phyloP scores from a whole-genome alignment of 441 rosid species.

The Arabidopsis hybrid region DNA sequence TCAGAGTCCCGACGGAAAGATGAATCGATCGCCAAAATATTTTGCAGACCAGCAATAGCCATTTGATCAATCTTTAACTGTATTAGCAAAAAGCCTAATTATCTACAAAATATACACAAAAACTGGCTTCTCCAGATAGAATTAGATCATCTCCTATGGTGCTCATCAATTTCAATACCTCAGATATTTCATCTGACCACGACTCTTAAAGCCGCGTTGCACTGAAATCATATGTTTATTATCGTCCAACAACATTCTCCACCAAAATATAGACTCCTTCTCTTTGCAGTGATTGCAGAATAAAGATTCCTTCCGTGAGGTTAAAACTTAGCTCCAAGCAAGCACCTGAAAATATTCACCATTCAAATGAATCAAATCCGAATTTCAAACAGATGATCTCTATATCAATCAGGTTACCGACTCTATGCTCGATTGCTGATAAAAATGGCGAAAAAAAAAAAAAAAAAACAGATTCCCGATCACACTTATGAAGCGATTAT shows the following conservation, averaged over 20 bases:
- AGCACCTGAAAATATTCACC: constrained; percentile 28
- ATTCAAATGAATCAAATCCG: constrained; percentile 6
- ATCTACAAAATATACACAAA: constrained; percentile 51
- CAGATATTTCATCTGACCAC: constrained; percentile 33
- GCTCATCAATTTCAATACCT: constrained; percentile 41
- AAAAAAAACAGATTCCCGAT: constrained; percentile 34
- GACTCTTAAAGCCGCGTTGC: constrained; percentile 39
- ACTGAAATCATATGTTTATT: constrained; percentile 19
- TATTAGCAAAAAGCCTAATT: constrained; percentile 51
- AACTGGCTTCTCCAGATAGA: constrained; percentile 40
- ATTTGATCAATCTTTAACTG: constrained; percentile 45
- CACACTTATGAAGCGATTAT: background rate
- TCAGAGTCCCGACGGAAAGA: constrained; percentile 75
- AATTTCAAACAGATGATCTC: constrained; percentile 12
- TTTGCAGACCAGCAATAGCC: constrained; percentile 91
- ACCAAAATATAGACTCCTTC: constrained; percentile 4
- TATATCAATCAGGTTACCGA: constrained; percentile 26
- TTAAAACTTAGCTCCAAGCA: background rate
- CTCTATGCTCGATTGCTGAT: constrained; percentile 13
- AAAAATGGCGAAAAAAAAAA: background rate
- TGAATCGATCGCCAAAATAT: constrained; percentile 72
- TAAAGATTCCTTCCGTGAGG: background rate
- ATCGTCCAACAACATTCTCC: constrained; percentile 31
- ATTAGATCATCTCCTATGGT: constrained; percentile 41
- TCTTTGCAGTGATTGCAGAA: constrained; percentile 39